Percentiles rank a stretch among this genome's conserved stretches.
These are phyloP conservation scores for Epichloe glyceriae DNA, from an alignment of 2,329 filamentous ascomycete genomes.

Conservation along the genomic window DNA sequence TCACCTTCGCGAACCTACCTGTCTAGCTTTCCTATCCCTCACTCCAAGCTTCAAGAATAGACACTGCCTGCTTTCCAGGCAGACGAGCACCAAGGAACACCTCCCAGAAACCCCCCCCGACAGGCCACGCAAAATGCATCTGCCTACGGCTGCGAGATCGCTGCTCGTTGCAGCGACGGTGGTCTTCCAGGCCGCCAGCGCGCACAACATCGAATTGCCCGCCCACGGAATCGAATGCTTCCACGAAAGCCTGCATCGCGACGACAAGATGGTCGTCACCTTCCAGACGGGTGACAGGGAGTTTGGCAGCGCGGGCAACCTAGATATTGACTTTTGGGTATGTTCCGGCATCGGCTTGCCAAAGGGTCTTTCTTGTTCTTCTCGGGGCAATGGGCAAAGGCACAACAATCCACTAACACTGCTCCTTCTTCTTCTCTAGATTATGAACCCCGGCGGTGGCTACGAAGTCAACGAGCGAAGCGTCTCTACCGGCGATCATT, in stretches of 20 bases:
- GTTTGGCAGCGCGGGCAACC: constrained; percentile 84
- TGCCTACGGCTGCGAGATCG: constrained; percentile 27
- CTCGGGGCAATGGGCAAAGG: neutral
- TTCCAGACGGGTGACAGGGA: constrained; percentile 97
- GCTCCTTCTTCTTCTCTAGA: constrained; percentile 29
- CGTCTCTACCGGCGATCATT: constrained; percentile 83
- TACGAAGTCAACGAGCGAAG: constrained; percentile 71
- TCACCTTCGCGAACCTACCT: neutral
- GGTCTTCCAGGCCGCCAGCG: constrained; percentile 46
- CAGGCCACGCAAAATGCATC: constrained; percentile 13
- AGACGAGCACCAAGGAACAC: too few species aligned
- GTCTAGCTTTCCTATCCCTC: neutral
- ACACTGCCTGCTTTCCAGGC: too few species aligned
- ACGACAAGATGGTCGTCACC: constrained; percentile 96
- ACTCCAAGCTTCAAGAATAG: too few species aligned
- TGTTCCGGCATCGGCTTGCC: constrained; percentile 14
- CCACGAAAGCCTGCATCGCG: constrained; percentile 81
- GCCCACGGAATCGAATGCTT: constrained; percentile 96
- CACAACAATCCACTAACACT: neutral
- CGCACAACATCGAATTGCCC: constrained; percentile 92
- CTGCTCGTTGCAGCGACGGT: constrained; percentile 26
- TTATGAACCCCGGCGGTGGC: constrained; percentile 63
- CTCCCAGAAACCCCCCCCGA: too few species aligned
- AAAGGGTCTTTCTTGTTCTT: neutral
- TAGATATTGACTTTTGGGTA: constrained; percentile 98